A percentile compares a stretch with the other conserved stretches of the same genome.
These are phyloP conservation scores for Rhizopogon roseolus DNA, from an alignment of 768 basidiomycete species.

Conservation along the genomic window DNA sequence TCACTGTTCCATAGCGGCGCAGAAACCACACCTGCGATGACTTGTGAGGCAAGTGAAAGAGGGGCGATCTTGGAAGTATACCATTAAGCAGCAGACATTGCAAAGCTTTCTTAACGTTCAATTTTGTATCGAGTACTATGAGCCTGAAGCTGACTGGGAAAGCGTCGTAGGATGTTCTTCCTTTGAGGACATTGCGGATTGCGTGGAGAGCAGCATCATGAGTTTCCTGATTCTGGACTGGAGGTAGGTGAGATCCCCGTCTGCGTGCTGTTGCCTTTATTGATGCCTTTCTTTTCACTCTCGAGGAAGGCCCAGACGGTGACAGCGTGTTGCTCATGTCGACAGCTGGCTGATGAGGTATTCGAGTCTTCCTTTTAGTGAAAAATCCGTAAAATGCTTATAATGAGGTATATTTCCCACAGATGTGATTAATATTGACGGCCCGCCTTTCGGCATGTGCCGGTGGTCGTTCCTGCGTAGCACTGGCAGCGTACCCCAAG, in stretches of 20 bases:
- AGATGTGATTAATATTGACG: not conserved
- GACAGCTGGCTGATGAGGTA: not conserved
- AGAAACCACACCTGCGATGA: constrained; percentile 81
- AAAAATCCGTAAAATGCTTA: not conserved
- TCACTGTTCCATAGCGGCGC: constrained; percentile 98
- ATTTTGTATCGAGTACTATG: constrained; percentile 93
- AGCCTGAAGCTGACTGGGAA: constrained; percentile 96
- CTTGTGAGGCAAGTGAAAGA: not conserved
- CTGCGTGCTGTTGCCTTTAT: constrained; percentile 53
- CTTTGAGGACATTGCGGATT: constrained; percentile 80
- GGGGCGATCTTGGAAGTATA: constrained; percentile 16
- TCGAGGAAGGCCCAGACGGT: constrained; percentile 42
- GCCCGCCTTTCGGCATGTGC: not conserved
- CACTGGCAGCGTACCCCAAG: constrained; percentile 3
- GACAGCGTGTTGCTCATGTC: constrained; percentile 42
- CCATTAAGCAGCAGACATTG: constrained; percentile 84
- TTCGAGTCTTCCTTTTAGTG: not conserved
- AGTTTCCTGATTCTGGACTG: constrained; percentile 46
- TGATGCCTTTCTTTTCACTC: constrained; percentile 51
- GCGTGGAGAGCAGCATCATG: constrained; percentile 64
- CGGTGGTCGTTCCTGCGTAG: not conserved
- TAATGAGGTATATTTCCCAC: constrained; percentile 4
- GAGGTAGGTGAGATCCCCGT: constrained; percentile 55
- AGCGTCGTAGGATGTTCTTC: constrained; percentile 89
- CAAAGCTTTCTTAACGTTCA: constrained; percentile 93